Evolutionary conservation across 2,329 filamentous ascomycete species (phyloP).

Genomic region (Neodidymelliopsis sp.): DNA sequence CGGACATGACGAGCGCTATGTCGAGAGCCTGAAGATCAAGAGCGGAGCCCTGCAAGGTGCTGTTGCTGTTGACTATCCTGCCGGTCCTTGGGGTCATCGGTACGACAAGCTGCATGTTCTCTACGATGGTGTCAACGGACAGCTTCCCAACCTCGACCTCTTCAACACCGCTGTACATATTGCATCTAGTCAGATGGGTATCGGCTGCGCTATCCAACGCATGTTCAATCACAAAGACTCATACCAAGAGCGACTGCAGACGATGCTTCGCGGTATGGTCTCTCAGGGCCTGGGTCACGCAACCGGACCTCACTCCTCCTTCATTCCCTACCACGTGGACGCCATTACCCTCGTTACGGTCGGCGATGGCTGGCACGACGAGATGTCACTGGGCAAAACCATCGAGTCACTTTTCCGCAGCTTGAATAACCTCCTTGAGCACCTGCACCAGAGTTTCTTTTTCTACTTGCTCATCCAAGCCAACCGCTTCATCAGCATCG

Average conservation of each 20-base stretch:
- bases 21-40: conserved; percentile 84
- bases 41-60: conserved; percentile 92
- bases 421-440: conserved; percentile 94
- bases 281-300: conserved; percentile 89
- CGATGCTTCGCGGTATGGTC: conserved; percentile 91
- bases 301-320: conserved; percentile 90
- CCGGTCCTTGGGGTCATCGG: conserved; percentile 70
- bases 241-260: conserved; percentile 82
- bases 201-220: conserved; percentile 81
- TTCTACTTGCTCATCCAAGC: conserved; percentile 95
- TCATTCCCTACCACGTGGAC: conserved; percentile 97
- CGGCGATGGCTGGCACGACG: conserved; percentile 93
- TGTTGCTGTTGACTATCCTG: conserved; percentile 89
- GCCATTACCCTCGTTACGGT: conserved; percentile 92
- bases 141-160: conserved; percentile 92
- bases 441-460: conserved; percentile 98
- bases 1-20: conserved; percentile 73
- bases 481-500: conserved; percentile 95
- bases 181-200: conserved; percentile 89
- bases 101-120: conserved; percentile 91
- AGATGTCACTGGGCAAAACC: conserved; percentile 91
- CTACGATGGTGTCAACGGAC: conserved; percentile 95
- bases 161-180: conserved; percentile 93
- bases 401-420: conserved; percentile 92
- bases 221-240: conserved; percentile 80